Base-by-base conservation (phyloP, 2,329 filamentous ascomycete species). In the Sarocladiaceae sp. region DNA sequence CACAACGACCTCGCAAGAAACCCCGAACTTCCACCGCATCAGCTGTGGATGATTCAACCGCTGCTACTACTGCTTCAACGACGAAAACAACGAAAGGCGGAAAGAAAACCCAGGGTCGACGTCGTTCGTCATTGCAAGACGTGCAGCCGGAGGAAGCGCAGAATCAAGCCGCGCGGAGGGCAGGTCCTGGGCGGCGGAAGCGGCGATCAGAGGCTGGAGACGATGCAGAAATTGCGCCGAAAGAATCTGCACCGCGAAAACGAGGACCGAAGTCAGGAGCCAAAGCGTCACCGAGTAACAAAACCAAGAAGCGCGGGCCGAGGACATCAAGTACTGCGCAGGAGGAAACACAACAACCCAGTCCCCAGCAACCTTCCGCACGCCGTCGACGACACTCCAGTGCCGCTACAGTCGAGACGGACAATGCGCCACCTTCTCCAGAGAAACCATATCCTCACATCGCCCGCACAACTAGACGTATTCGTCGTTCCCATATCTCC, bases 401-500 rank as follows among this genome's bases (percentile, higher is more conserved):
- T 19, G 37, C 34, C 32, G 11, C 29, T 32, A 47, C 31, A 40
- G 33, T 24, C 26, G 34, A 45, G 7, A 12, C 23, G 4, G 46
- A 45, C 6, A 31, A 24, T 19, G 33, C 46, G 21, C 26, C 51
- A 6, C 49, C 55, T 12, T 60, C 63, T 2, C 58, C 61, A 2
- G 46, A 47, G 52, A 67, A 49, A 26, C 57, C 59, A 19, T 79
- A 74, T 57, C 68, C 70, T 34, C 72, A 77, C 51, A 62, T 83
- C 40, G 65, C 69, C 6, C 61, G 75, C 12, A 67, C 67, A 23
- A 72, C 67, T 11, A 72, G 70, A 27, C 68, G 67, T 33, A 67
- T 88, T 33, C 76, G 80, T n/a, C 76, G 73, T 48, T 72, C 75
- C 21, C 75, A 72, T 29, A 84, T 94, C 47, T 73, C 84, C 33